Evolutionary conservation across 2,329 filamentous ascomycete genomes (phyloP), one percentile per base, ranked within the genome.

Genomic region (Sporothrix brunneoviolacea): DNA sequence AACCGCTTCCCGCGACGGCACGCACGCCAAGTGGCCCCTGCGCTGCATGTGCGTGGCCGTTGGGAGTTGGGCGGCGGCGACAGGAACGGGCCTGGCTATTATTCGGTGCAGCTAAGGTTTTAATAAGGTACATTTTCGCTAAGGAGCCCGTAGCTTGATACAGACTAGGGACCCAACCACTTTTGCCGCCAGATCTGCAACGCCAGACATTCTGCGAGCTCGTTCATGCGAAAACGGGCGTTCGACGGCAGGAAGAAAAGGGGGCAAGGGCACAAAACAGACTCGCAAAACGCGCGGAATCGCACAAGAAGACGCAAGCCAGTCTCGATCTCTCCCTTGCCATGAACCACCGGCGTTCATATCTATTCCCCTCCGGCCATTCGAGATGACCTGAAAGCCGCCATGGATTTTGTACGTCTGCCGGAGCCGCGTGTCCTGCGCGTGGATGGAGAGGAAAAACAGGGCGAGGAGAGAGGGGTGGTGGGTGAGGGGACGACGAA

Each of bases 401-500:
- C 62, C 62, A 80, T 80, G 76, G 76, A 80, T 66, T 80, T 80
- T 70, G 76, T 80, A 57, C 69, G 75, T 65, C 24, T 28, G 24
- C 24, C 24, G 10, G 24, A 28, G 24, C 24, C 24, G 24, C 24
- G 4, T 24, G 18, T 10, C 16, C 8, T 18, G 4, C 3, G 8
- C 27, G 16, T 4, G 8, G 13, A 19, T 16, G 24, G n/a, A n/a
- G n/a, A n/a, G n/a, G n/a, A 5, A 28, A 5, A 6, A 10, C 24
- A 10, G 6, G 24, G 24, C 24, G 24, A 28, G 24, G 24, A 28
- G 24, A n/a, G n/a, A n/a, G n/a, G n/a, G n/a, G n/a, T n/a, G n/a
- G n/a, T n/a, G n/a, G n/a, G n/a, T n/a, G 24, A 5, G 24, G 24
- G 24, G 24, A 10, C 24, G 24, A 28, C 13, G 28, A 41, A 15